Conservation (phyloP, 176 grass and related monocot species). For the Oryza glumipatula region DNA sequence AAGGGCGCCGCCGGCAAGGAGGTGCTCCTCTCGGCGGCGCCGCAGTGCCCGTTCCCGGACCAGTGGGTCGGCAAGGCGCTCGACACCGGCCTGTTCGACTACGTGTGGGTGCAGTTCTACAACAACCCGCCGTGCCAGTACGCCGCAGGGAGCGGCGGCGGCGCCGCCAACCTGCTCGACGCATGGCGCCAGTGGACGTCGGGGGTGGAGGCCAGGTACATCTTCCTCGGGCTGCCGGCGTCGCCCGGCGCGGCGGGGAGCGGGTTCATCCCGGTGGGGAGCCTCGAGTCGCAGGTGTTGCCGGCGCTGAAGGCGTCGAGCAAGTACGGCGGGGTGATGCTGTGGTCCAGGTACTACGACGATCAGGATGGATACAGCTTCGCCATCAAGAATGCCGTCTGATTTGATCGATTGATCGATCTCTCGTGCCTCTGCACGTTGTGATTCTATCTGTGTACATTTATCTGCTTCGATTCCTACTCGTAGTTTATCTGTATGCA, state of each 20-base stretch:
- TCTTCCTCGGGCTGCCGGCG: constrained; percentile 63
- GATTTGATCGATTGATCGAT: constrained; percentile 30
- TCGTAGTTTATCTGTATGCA: too few relatives aligned
- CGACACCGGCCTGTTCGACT: constrained; percentile 60
- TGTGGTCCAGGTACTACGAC: constrained; percentile 62
- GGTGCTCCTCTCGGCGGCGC: constrained; percentile 60
- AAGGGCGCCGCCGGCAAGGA: constrained; percentile 28
- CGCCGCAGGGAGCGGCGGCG: constrained; percentile 1
- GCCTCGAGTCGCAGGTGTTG: constrained; percentile 52
- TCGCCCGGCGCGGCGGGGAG: constrained; percentile 43
- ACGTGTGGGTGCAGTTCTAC: constrained; percentile 90
- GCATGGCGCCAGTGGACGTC: constrained; percentile 59
- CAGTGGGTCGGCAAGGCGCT: constrained; percentile 54
- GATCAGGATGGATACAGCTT: constrained; percentile 46
- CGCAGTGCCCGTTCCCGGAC: constrained; percentile 67
- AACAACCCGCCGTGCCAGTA: constrained; percentile 72
- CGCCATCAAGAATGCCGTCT: constrained; percentile 46
- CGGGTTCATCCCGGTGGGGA: constrained; percentile 51
- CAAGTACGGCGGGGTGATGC: constrained; percentile 65
- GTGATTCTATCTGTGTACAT: not conserved
- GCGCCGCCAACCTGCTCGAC: constrained; percentile 35
- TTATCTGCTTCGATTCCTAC: too few relatives aligned
- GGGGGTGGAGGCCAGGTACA: constrained; percentile 41
- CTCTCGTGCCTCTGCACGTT: too few relatives aligned
- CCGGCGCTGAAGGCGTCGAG: constrained; percentile 40